Percentiles rank a stretch among this genome's conserved stretches.
These are phyloP conservation scores for Melanogaster broomeanus DNA, from an alignment of 768 basidiomycete genomes.

Conservation along the genomic window DNA sequence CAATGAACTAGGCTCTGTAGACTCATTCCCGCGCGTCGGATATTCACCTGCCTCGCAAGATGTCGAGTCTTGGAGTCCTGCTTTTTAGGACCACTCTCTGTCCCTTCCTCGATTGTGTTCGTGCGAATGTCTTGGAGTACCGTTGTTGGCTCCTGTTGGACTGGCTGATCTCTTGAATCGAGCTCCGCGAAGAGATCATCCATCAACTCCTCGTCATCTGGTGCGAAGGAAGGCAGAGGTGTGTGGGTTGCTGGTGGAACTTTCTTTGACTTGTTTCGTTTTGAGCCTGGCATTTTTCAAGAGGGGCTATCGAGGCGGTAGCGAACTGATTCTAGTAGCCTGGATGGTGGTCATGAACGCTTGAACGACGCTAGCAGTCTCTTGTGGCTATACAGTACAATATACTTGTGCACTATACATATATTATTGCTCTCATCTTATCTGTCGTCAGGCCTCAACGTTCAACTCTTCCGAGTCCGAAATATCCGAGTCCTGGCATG, in stretches of 20 bases:
- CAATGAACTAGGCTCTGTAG: conserved; percentile 1
- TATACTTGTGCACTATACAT: too few relatives aligned
- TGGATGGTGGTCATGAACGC: neutral
- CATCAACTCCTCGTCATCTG: conserved; percentile 62
- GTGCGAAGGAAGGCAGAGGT: conserved; percentile 30
- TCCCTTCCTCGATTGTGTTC: conserved; percentile 19
- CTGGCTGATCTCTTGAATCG: conserved; percentile 57
- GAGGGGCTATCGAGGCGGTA: neutral
- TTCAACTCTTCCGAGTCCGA: too few relatives aligned
- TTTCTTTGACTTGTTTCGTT: conserved; percentile 60
- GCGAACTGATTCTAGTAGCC: neutral
- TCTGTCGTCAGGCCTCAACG: too few relatives aligned
- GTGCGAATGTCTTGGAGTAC: conserved; percentile 42
- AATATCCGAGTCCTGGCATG: too few relatives aligned
- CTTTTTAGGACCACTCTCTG: conserved; percentile 37
- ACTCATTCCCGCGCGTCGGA: neutral
- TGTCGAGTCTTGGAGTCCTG: conserved; percentile 64
- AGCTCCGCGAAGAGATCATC: conserved; percentile 78
- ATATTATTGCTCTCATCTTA: too few relatives aligned
- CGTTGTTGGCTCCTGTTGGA: conserved; percentile 49
- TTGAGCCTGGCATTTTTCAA: conserved; percentile 49
- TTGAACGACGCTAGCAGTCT: too few relatives aligned
- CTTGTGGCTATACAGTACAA: neutral
- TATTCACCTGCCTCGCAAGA: conserved; percentile 67
- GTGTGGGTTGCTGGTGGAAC: conserved; percentile 17